phyloP scores from a whole-genome alignment of 805 yeast genomes.

The Zygotorulaspora sp. region DNA sequence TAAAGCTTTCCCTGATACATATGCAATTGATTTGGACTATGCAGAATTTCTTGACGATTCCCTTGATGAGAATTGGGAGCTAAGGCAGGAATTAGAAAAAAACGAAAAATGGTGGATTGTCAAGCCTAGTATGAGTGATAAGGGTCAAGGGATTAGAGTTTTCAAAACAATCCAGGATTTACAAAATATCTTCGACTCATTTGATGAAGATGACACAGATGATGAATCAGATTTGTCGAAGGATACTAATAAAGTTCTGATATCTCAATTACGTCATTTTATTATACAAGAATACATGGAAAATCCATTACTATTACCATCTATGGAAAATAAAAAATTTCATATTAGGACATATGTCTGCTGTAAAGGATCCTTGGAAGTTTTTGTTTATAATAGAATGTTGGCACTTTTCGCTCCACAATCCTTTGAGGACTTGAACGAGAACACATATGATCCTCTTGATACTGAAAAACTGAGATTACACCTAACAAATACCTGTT shows the following conservation, averaged over 20 bases:
- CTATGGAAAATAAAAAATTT: conserved; percentile 68
- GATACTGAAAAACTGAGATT: conserved; percentile 50
- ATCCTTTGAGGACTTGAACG: conserved; percentile 39
- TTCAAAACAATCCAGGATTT: conserved; percentile 75
- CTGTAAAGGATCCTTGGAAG: conserved; percentile 67
- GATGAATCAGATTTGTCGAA: conserved; percentile 33
- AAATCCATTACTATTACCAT: conserved; percentile 60
- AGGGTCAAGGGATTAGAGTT: conserved; percentile 90
- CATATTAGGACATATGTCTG: conserved; percentile 85
- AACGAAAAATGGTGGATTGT: conserved; percentile 74
- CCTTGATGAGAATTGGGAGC: conserved; percentile 85
- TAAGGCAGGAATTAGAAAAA: conserved; percentile 67
- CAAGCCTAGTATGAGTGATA: conserved; percentile 95
- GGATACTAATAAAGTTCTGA: conserved; percentile 61
- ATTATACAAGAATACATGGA: conserved; percentile 77
- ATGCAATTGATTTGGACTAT: conserved; percentile 81
- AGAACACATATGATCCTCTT: conserved; percentile 30
- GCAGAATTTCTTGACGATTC: conserved; percentile 95
- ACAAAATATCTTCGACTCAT: conserved; percentile 77
- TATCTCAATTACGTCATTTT: conserved; percentile 86
- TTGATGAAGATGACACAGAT: conserved; percentile 67
- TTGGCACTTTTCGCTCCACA: conserved; percentile 73
- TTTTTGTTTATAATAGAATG: conserved; percentile 75
- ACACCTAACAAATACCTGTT: conserved; percentile 91
- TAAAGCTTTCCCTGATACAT: conserved; percentile 66